Conservation (phyloP, 768 basidiomycete genomes). For the Lentinula detonsa region DNA sequence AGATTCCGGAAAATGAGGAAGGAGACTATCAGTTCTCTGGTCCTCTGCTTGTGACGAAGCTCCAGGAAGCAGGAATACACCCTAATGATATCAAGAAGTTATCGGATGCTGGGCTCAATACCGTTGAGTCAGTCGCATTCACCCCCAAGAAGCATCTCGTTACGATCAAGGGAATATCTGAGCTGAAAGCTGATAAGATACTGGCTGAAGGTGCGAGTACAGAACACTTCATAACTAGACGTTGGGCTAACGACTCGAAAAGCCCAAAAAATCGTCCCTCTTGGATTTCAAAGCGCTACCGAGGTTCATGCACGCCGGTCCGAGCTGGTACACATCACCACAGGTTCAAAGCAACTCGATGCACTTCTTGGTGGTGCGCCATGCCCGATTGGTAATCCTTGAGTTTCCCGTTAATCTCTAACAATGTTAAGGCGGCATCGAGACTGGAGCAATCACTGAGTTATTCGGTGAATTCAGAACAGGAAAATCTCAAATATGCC, state of each 20-base stretch:
- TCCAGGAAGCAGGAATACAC: slow-evolving; percentile 85
- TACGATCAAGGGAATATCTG: slow-evolving; percentile 93
- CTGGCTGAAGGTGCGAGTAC: slow-evolving; percentile 68
- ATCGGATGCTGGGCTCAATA: slow-evolving; percentile 84
- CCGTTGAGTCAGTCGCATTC: slow-evolving; percentile 93
- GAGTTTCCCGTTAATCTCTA: slow-evolving; percentile 1
- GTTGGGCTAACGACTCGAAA: slow-evolving; percentile 9
- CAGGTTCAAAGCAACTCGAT: slow-evolving; percentile 94
- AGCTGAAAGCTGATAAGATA: slow-evolving; percentile 97
- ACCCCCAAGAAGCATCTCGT: slow-evolving; percentile 92
- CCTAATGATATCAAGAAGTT: slow-evolving; percentile 94
- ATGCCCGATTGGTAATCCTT: background rate
- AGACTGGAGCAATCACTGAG: slow-evolving; percentile 98
- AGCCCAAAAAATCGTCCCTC: slow-evolving; percentile 95
- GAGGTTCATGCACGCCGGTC: slow-evolving; percentile 94
- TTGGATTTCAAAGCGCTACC: slow-evolving; percentile 97
- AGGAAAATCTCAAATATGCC: slow-evolving; percentile 97
- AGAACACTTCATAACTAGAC: background rate
- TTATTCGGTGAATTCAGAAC: slow-evolving; percentile 98
- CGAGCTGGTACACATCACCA: slow-evolving; percentile 94
- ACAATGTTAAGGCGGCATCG: slow-evolving; percentile 72
- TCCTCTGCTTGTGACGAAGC: slow-evolving; percentile 79
- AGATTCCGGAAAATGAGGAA: slow-evolving; percentile 41
- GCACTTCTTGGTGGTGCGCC: slow-evolving; percentile 82
- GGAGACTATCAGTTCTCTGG: slow-evolving; percentile 59